Percentiles rank a stretch among this genome's conserved stretches.
Conservation (phyloP, 495 filamentous ascomycete species). For the Cercophora samala region DNA sequence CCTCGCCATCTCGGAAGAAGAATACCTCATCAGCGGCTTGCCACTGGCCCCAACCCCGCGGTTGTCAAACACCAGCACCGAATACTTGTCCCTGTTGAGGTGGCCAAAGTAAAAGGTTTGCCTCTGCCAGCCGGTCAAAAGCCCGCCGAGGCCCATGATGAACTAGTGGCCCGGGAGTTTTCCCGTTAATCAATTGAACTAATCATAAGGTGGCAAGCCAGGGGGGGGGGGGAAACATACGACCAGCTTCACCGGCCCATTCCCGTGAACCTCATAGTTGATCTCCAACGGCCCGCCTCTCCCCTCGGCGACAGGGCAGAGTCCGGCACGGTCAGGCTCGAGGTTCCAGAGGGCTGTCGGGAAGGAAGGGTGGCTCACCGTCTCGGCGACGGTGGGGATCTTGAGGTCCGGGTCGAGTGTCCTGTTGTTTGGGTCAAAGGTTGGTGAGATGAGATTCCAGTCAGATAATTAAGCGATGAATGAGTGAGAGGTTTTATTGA, state of each 20-base stretch:
- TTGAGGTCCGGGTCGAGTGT: not conserved
- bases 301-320: conserved; percentile 56
- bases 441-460: not conserved
- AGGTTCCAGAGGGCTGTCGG: conserved; percentile 59
- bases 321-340: conserved; percentile 54
- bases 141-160: conserved; percentile 62
- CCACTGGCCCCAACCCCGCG: conserved; percentile 74
- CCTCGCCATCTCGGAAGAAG: conserved; percentile 70
- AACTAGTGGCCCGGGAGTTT: conserved; percentile 42
- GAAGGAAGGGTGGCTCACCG: conserved; percentile 43
- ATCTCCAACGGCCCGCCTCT: conserved; percentile 70
- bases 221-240: conserved; percentile 50
- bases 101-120: conserved; percentile 76
- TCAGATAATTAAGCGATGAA: too few relatives aligned
- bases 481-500: not conserved
- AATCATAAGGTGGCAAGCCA: too few relatives aligned
- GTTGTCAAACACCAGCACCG: conserved; percentile 73
- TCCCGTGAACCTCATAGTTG: conserved; percentile 74
- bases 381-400: conserved; percentile 40
- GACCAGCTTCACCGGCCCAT: conserved; percentile 64
- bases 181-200: conserved; percentile 4
- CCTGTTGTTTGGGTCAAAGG: not conserved
- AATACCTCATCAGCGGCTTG: conserved; percentile 69
- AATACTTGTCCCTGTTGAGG: conserved; percentile 60
- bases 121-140: conserved; percentile 67